These are phyloP conservation scores for Tolypocladium ophioglossoides DNA, from an alignment of 2,329 filamentous ascomycete genomes.

Conservation along the genomic window DNA sequence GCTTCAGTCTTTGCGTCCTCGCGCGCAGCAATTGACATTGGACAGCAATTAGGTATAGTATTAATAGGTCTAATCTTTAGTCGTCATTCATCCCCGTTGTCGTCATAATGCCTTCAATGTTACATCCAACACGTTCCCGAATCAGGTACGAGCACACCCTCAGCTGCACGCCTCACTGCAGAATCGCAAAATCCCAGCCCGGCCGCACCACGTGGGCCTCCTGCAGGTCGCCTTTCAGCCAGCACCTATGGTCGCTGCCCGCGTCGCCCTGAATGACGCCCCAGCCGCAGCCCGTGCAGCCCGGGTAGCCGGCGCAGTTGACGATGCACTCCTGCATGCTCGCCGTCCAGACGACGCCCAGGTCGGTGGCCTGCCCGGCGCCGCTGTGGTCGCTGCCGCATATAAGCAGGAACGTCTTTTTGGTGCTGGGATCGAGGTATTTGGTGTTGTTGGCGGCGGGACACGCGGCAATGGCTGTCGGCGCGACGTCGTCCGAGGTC, in stretches of 20 bases:
- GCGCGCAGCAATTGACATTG: no score
- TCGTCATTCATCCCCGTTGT: neutral
- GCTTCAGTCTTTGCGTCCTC: no score
- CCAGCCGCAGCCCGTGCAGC: slow-evolving; percentile 34
- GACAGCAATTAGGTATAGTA: neutral
- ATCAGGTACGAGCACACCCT: neutral
- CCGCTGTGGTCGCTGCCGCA: slow-evolving; percentile 36
- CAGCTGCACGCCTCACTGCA: slow-evolving; percentile 10
- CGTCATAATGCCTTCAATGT: neutral
- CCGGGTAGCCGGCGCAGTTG: slow-evolving; percentile 27
- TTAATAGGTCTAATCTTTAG: neutral
- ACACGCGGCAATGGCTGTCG: slow-evolving; percentile 21
- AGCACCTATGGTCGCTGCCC: slow-evolving; percentile 29
- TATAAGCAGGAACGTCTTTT: slow-evolving; percentile 29
- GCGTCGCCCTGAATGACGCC: slow-evolving; percentile 29
- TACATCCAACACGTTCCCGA: neutral
- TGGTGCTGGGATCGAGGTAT: slow-evolving; percentile 29
- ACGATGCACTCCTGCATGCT: slow-evolving; percentile 33
- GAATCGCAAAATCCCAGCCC: slow-evolving; percentile 33
- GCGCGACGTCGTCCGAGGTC: slow-evolving; percentile 4
- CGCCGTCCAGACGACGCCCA: slow-evolving; percentile 23
- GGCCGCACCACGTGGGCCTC: slow-evolving; percentile 17
- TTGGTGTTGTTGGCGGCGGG: slow-evolving; percentile 32
- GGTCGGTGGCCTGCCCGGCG: slow-evolving; percentile 20
- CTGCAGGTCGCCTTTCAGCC: slow-evolving; percentile 29